A percentile compares a stretch with the other conserved stretches of the same genome.
phyloP scores from a whole-genome alignment of 441 rosid genomes.

The Erodium chrysanthum region DNA sequence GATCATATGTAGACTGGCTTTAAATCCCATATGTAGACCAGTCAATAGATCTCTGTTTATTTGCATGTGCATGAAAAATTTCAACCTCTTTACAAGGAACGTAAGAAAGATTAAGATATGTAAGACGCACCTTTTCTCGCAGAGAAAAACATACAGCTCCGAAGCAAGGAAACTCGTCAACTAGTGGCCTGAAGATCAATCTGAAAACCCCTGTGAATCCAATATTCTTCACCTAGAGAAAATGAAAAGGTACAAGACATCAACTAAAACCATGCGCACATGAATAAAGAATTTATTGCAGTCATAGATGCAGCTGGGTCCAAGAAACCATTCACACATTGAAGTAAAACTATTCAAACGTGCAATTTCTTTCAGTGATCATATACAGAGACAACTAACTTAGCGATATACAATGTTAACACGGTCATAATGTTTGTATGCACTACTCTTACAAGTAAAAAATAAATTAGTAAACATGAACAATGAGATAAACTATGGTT shows the following conservation, averaged over 20 bases:
- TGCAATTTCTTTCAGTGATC: neutral
- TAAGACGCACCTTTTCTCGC: constrained; percentile 58
- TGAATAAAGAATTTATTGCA: neutral
- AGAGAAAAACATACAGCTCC: constrained; percentile 90
- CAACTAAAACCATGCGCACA: constrained; percentile 1
- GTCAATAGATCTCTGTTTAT: neutral
- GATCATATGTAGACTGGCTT: no score
- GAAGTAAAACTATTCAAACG: neutral
- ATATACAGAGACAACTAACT: neutral
- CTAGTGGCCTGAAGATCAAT: constrained; percentile 89
- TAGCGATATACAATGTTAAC: neutral
- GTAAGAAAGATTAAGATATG: neutral
- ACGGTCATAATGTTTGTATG: neutral
- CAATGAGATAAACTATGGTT: constrained; percentile 5
- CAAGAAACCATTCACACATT: neutral
- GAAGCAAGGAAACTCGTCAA: constrained; percentile 88
- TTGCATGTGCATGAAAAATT: neutral
- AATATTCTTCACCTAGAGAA: constrained; percentile 68
- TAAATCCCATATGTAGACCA: neutral
- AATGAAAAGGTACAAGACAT: constrained; percentile 19
- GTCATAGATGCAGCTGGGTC: neutral
- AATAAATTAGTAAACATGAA: neutral
- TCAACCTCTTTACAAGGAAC: neutral
- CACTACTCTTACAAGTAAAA: neutral
- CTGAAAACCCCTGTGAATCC: constrained; percentile 97